These are phyloP conservation scores for Rhynchosporium graminicola DNA, from an alignment of 2,329 filamentous ascomycete genomes.

Conservation along the genomic window DNA sequence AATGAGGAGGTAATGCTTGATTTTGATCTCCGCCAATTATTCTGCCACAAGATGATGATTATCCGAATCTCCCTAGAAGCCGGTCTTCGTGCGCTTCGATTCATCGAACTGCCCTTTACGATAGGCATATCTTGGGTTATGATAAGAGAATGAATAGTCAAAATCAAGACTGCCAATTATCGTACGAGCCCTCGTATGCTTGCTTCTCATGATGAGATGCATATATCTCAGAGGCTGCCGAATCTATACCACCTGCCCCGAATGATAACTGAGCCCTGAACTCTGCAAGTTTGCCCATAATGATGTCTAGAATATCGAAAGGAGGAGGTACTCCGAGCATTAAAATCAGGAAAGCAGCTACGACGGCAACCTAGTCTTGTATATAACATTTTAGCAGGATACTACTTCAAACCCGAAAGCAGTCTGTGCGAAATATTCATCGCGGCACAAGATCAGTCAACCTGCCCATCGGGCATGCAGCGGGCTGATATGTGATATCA, in stretches of 20 bases:
- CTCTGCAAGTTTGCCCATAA: slow-evolving; percentile 26
- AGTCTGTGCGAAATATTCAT: not conserved
- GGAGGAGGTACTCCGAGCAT: slow-evolving; percentile 15
- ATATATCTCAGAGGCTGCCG: slow-evolving; percentile 21
- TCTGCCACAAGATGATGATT: slow-evolving; percentile 48
- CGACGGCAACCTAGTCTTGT: not conserved
- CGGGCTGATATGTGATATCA: slow-evolving; percentile 2
- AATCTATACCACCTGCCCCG: slow-evolving; percentile 12
- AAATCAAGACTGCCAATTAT: slow-evolving; percentile 23
- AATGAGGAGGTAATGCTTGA: slow-evolving; percentile 46
- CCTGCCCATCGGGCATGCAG: not conserved
- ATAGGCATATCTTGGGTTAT: slow-evolving; percentile 53
- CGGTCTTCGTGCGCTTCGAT: slow-evolving; percentile 49
- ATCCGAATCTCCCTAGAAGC: slow-evolving; percentile 51
- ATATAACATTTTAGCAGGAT: not conserved
- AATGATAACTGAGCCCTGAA: slow-evolving; percentile 20
- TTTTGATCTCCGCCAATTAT: slow-evolving; percentile 45
- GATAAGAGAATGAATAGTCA: slow-evolving; percentile 32
- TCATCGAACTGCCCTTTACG: slow-evolving; percentile 50
- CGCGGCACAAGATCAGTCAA: not conserved
- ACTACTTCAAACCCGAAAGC: not conserved
- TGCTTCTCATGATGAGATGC: slow-evolving; percentile 24
- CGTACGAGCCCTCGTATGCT: slow-evolving; percentile 24
- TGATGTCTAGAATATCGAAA: slow-evolving; percentile 16
- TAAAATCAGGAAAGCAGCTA: not conserved